These are phyloP conservation scores for Hamigera avellanea DNA, from an alignment of 495 filamentous ascomycete species.

Conservation along the genomic window DNA sequence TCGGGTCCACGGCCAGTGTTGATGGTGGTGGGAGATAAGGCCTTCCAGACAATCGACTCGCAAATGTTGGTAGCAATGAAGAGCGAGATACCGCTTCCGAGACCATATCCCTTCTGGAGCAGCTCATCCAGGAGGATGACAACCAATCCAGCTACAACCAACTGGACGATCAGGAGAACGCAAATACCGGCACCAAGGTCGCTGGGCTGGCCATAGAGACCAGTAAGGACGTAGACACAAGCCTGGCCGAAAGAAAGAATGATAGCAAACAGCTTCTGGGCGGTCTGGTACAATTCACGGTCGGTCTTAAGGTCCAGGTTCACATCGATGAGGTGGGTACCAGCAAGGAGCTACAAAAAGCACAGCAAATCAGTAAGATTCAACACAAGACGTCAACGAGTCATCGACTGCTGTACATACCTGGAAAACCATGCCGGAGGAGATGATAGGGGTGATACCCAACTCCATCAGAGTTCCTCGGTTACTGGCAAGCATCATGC, in stretches of 20 bases:
- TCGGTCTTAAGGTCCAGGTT: conserved; percentile 99
- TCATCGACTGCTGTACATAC: conserved; percentile 19
- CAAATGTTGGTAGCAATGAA: conserved; percentile 99
- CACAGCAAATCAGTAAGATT: conserved; percentile 10
- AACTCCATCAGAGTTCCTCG: conserved; percentile 97
- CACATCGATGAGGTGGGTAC: conserved; percentile 99
- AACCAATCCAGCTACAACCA: conserved; percentile 92
- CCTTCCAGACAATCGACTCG: conserved; percentile 99
- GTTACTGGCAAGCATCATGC: conserved; percentile 99
- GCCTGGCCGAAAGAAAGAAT: conserved; percentile 96
- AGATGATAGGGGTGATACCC: conserved; percentile 98
- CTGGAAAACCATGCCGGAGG: conserved; percentile 99
- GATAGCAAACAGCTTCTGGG: conserved; percentile 98
- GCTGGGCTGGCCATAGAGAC: conserved; percentile 91
- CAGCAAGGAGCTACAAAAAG: conserved; percentile 63
- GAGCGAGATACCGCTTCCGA: conserved; percentile 95
- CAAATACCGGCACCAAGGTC: conserved; percentile 97
- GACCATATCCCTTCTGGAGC: conserved; percentile 97
- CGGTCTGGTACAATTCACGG: conserved; percentile 98
- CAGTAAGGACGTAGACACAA: conserved; percentile 92
- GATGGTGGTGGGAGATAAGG: conserved; percentile 97
- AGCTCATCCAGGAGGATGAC: conserved; percentile 99
- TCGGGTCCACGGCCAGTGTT: conserved; percentile 98
- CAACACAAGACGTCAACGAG: conserved; percentile 1
- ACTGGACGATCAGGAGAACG: conserved; percentile 91